Base-by-base conservation (phyloP, 345 rosid genomes). In the Noccaea bulbosa region DNA sequence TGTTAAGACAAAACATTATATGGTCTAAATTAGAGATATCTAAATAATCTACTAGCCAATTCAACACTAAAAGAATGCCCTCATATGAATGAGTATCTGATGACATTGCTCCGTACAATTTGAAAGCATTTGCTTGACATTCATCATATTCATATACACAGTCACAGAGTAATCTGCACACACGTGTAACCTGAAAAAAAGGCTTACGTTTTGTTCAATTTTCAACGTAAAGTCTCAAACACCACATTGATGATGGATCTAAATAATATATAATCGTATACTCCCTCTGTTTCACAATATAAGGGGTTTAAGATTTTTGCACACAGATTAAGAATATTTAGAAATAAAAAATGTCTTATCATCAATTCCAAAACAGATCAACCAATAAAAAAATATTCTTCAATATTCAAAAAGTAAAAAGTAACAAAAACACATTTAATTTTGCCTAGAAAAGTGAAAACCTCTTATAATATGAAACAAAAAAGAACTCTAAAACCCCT, bases 201-300 rank as follows among this genome's bases (percentile, higher is more conserved):
- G 64, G 39, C 2, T 6, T 51, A 60, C 33, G 67, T 51, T 30
- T 17, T 71, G 37, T 71, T 41, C 46, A 14, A 56, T 12, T 4
- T 34, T 57, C 47, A 15, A 71, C 62, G 62, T 52, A 62, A 71
- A 62, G 55, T 20, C 55, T 62, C 10, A 22, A 20, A 38, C 37
- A 62, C 34, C 54, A 62, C 27, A 71, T 49, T 32, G 51, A 39
- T 59, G 11, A 71, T 49, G 40, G 43, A 39, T 59, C 15, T 27
- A 24, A 4, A n/a, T 11, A 57, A n/a, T 11, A 57, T 3, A 39
- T 33, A 34, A 15, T 34, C 47, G n/a, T 57, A 35, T 44, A n/a
- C n/a, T n/a, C n/a, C n/a, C n/a, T n/a, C n/a, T n/a, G n/a, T n/a
- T n/a, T n/a, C n/a, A n/a, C n/a, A n/a, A n/a, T n/a, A n/a, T n/a